Evolutionary conservation across 441 rosid genomes (phyloP), one percentile per base, ranked within the genome.

Genomic region (Arabidopsis lyrata): DNA sequence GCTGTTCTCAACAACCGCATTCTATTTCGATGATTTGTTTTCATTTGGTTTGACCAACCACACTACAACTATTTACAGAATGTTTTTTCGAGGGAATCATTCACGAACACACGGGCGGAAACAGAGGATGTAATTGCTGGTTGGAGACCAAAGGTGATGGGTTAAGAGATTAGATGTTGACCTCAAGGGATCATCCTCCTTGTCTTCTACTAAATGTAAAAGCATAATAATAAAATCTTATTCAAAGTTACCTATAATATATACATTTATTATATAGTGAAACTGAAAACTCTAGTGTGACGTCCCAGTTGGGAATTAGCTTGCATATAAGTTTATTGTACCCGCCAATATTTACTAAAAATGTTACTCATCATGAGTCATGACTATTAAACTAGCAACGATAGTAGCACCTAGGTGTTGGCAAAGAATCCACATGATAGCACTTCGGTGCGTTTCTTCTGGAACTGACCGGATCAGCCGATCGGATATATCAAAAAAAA

Each of bases 71-170:
- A 31, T 78, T 14, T 60, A 8, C 92, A 89, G 95, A 77, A 47
- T 52, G 67, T 89, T 36, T 87, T 87, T 83, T 84, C 87, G 8
- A 73, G 78, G 81, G 92, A 87, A 7, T 89, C 92, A 1, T 89
- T 87, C 2, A 29, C 42, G 48, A 89, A 84, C 38, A 87, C 95
- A 8, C 80, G 70, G 35, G 89, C 92, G 11, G 81, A 80, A 31
- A 81, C 80, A 34, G 90, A 89, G 67, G 94, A 89, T 63, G 86
- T 89, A 2, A 77, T 89, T 52, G 91, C 81, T 20, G 91, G 94
- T 63, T 89, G 94, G 94, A 88, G 81, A 74, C 93, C 97, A 24
- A 92, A 95, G 83, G 96, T 92, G 57, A 54, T 82, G 86, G 93
- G 86, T 68, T 92, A 74, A 82, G 68, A 76, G 45, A 18, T 36